These are phyloP conservation scores for Akanthomyces dipterigenus DNA, from an alignment of 2,329 filamentous ascomycete genomes.

Conservation along the genomic window DNA sequence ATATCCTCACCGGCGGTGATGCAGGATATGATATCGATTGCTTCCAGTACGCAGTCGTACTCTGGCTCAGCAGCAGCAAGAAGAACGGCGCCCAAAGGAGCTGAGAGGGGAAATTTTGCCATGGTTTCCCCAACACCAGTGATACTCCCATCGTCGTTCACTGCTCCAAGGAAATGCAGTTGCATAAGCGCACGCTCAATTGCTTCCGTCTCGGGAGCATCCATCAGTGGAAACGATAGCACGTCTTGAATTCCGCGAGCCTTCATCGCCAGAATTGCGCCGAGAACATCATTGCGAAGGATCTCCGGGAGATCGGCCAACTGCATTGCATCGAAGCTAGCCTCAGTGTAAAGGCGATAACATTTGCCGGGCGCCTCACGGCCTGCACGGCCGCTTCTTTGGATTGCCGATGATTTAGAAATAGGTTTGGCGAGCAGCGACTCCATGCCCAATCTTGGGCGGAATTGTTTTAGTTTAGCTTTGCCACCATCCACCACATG, in stretches of 20 bases:
- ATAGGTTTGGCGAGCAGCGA: constrained; percentile 86
- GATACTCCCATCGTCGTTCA: constrained; percentile 66
- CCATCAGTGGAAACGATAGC: constrained; percentile 76
- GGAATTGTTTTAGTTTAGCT: constrained; percentile 88
- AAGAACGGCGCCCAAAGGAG: constrained; percentile 73
- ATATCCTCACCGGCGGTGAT: constrained; percentile 58
- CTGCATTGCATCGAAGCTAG: constrained; percentile 62
- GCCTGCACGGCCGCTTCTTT: constrained; percentile 84
- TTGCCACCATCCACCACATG: constrained; percentile 92
- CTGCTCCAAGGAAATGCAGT: constrained; percentile 69
- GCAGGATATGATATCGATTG: constrained; percentile 73
- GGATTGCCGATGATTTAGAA: constrained; percentile 87
- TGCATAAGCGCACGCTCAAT: constrained; percentile 78
- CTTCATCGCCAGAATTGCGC: constrained; percentile 87
- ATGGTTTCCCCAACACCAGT: constrained; percentile 69
- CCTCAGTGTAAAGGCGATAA: constrained; percentile 80
- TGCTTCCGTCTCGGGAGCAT: constrained; percentile 68
- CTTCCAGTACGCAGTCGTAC: constrained; percentile 68
- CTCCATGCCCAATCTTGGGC: constrained; percentile 76
- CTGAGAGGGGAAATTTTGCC: constrained; percentile 75
- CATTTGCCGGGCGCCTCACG: constrained; percentile 89
- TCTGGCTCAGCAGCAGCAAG: constrained; percentile 68
- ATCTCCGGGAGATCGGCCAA: constrained; percentile 83
- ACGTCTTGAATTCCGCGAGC: constrained; percentile 80
- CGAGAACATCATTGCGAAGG: constrained; percentile 77